These are phyloP conservation scores for Monosporascus sp. DNA, from an alignment of 2,329 filamentous ascomycete genomes.

Conservation along the genomic window DNA sequence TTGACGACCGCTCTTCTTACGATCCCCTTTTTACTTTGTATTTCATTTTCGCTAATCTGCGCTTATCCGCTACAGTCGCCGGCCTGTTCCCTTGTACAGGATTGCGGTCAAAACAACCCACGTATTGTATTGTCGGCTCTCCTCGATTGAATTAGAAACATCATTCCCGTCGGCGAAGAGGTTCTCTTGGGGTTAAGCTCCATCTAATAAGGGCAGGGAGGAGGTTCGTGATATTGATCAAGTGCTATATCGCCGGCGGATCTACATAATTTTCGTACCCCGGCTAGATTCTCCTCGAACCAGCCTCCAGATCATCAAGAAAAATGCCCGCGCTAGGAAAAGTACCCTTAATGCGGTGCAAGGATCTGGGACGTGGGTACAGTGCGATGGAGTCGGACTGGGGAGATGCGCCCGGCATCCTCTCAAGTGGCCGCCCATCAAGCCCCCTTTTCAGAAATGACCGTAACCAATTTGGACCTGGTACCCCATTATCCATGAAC, in stretches of 20 bases:
- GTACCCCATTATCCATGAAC: constrained; percentile 19
- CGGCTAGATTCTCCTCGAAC: background rate
- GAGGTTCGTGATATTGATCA: background rate
- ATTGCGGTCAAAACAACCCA: too few relatives aligned
- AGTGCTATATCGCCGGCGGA: background rate
- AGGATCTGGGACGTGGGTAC: background rate
- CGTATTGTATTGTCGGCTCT: too few relatives aligned
- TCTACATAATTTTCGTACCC: background rate
- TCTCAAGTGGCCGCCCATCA: background rate
- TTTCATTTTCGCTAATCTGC: too few relatives aligned
- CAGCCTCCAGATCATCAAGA: background rate
- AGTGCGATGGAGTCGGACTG: background rate
- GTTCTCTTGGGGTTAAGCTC: too few relatives aligned
- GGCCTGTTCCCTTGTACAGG: too few relatives aligned
- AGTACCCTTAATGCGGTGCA: background rate
- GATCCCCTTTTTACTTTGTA: too few relatives aligned
- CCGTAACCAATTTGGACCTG: constrained; percentile 14
- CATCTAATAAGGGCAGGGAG: too few relatives aligned
- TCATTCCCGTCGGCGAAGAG: too few relatives aligned
- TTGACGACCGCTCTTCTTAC: too few relatives aligned
- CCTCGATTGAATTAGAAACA: too few relatives aligned
- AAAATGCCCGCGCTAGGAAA: background rate
- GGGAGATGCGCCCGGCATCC: background rate
- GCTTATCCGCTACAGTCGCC: too few relatives aligned
- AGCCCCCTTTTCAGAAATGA: background rate